Conservation (phyloP, 2,329 filamentous ascomycete species). For the Massarina eburnea region DNA sequence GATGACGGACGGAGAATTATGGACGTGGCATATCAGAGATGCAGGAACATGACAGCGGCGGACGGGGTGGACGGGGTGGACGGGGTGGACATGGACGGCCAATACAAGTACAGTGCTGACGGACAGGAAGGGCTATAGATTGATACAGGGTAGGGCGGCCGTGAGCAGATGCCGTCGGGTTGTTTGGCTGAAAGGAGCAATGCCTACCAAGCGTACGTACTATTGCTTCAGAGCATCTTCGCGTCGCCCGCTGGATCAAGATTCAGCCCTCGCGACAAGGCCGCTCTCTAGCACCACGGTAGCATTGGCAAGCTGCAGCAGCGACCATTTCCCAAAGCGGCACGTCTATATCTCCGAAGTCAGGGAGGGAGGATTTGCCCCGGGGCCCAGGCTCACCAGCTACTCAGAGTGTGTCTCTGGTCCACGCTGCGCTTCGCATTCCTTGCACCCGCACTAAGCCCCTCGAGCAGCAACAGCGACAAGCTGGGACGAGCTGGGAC, state of each 20-base stretch:
- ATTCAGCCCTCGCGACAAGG: constrained; percentile 50
- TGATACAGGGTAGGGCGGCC: constrained; percentile 39
- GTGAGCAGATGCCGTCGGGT: constrained; percentile 33
- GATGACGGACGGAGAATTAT: constrained; percentile 19
- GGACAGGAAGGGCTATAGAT: constrained; percentile 32
- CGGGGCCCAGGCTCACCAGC: constrained; percentile 39
- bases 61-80: too few relatives aligned
- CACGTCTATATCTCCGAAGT: constrained; percentile 45
- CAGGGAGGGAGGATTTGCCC: constrained; percentile 42
- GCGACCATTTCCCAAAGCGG: constrained; percentile 47
- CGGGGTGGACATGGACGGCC: constrained; percentile 23
- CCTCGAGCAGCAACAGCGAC: constrained; percentile 20
- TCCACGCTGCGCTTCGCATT: constrained; percentile 41
- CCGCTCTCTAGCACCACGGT: constrained; percentile 48
- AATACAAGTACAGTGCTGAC: constrained; percentile 37
- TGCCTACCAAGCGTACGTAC: constrained; percentile 36
- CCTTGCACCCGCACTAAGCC: constrained; percentile 40
- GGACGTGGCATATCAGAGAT: constrained; percentile 20
- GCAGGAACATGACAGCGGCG: constrained; percentile 26
- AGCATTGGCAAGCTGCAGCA: constrained; percentile 52
- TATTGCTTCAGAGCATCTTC: constrained; percentile 34
- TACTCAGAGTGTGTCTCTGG: constrained; percentile 38
- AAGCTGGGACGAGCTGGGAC: too few relatives aligned
- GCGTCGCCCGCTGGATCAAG: constrained; percentile 42
- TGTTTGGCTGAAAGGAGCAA: constrained; percentile 45